A percentile compares a stretch with the other conserved stretches of the same genome.
phyloP scores from a whole-genome alignment of 805 yeast genomes.

The Wickerhamiella alocasiicola region DNA sequence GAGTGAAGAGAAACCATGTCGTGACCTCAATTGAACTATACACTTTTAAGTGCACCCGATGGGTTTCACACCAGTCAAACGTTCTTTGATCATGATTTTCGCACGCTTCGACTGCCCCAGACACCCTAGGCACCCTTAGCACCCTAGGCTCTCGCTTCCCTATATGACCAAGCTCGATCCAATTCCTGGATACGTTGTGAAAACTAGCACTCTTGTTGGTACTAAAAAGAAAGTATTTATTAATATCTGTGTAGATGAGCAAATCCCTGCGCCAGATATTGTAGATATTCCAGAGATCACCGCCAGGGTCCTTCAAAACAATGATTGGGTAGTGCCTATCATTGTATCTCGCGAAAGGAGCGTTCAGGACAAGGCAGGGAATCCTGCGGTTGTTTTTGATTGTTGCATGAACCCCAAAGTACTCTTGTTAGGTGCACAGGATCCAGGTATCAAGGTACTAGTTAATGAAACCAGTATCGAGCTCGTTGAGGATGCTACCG shows the following conservation, averaged over 20 bases:
- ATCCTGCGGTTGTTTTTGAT: slow-evolving; percentile 53
- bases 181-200: slow-evolving; percentile 54
- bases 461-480: slow-evolving; percentile 77
- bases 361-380: slow-evolving; percentile 55
- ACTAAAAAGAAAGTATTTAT: slow-evolving; percentile 58
- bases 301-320: slow-evolving; percentile 50
- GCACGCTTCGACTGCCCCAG: too few species aligned
- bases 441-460: slow-evolving; percentile 48
- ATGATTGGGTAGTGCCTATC: slow-evolving; percentile 79
- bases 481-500: slow-evolving; percentile 48
- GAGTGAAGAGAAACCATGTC: too few species aligned
- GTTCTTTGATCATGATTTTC: too few species aligned
- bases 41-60: too few species aligned
- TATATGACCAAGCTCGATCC: slow-evolving; percentile 33
- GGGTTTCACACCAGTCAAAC: too few species aligned
- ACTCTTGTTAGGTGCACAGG: slow-evolving; percentile 47
- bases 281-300: slow-evolving; percentile 31
- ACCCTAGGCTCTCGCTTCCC: not conserved
- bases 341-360: slow-evolving; percentile 45
- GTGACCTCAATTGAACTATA: too few species aligned
- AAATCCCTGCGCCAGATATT: slow-evolving; percentile 51
- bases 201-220: slow-evolving; percentile 16
- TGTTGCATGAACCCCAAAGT: slow-evolving; percentile 62
- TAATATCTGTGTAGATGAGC: slow-evolving; percentile 56
- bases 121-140: too few species aligned